These are phyloP conservation scores for Cavenderia fasciculata DNA, from an alignment of 78 protist genomes.

Conservation along the genomic window DNA sequence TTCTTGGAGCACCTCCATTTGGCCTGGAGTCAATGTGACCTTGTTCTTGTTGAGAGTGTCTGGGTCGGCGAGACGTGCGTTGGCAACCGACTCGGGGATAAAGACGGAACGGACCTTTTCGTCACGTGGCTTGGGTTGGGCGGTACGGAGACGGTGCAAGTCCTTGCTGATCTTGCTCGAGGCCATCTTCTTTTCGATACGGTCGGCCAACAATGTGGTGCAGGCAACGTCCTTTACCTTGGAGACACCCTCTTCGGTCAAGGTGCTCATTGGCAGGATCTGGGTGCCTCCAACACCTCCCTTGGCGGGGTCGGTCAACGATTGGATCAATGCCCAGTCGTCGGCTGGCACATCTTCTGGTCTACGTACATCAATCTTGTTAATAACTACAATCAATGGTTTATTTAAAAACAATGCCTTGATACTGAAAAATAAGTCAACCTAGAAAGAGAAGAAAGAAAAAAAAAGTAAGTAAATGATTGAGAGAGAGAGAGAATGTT, in stretches of 20 bases:
- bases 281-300: conserved; percentile 76
- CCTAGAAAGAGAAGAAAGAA: conserved; percentile 30
- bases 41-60: conserved; percentile 36
- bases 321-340: conserved; percentile 74
- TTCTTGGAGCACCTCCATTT: conserved; percentile 28
- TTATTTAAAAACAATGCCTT: conserved; percentile 97
- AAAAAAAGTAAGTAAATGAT: not conserved
- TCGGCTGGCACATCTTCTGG: conserved; percentile 84
- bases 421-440: conserved; percentile 93
- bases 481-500: too few species aligned
- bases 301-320: conserved; percentile 47
- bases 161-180: conserved; percentile 46
- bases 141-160: conserved; percentile 87
- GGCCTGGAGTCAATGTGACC: conserved; percentile 20
- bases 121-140: conserved; percentile 90
- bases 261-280: conserved; percentile 77
- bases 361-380: conserved; percentile 91
- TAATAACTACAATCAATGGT: conserved; percentile 96
- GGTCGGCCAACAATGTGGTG: conserved; percentile 89
- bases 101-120: conserved; percentile 78
- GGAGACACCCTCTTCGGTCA: conserved; percentile 92
- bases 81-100: conserved; percentile 77
- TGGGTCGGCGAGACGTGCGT: not conserved
- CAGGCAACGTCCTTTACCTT: conserved; percentile 94
- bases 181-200: conserved; percentile 85